A percentile compares a stretch with the other conserved stretches of the same genome.
Evolutionary conservation across 768 basidiomycete genomes (phyloP).

Genomic region (Termitomyces sp.): DNA sequence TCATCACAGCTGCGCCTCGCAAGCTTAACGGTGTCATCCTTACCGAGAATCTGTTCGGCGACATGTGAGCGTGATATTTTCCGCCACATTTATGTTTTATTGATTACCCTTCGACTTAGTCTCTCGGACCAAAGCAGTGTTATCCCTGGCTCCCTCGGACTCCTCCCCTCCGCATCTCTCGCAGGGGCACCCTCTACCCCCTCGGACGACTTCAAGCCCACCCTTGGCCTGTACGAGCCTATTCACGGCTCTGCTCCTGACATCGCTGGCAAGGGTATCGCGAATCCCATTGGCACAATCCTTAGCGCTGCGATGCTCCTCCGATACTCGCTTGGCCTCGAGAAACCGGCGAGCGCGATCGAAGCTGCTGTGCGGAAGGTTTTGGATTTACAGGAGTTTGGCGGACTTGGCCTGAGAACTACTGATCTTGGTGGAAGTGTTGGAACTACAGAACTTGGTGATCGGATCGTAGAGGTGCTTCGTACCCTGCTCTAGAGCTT

Average conservation of each 20-base stretch:
- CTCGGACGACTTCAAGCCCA: constrained; percentile 68
- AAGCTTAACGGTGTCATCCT: constrained; percentile 94
- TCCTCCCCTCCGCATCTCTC: constrained; percentile 94
- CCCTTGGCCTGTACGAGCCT: constrained; percentile 91
- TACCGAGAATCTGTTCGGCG: constrained; percentile 95
- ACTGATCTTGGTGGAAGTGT: constrained; percentile 82
- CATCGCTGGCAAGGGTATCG: constrained; percentile 90
- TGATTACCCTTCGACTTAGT: constrained; percentile 34
- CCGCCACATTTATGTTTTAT: background rate
- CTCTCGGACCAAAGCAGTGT: constrained; percentile 96
- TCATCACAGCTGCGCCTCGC: constrained; percentile 83
- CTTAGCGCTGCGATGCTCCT: constrained; percentile 91
- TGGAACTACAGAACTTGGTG: constrained; percentile 76
- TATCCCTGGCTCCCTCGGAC: constrained; percentile 94
- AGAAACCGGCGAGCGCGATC: constrained; percentile 77
- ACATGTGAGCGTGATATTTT: constrained; percentile 63
- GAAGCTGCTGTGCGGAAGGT: constrained; percentile 90
- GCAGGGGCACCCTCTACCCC: constrained; percentile 75
- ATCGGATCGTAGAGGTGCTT: constrained; percentile 73
- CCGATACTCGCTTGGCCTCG: constrained; percentile 90
- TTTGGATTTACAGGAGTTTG: constrained; percentile 62
- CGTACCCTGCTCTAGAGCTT: constrained; percentile 44
- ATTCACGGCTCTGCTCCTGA: constrained; percentile 95
- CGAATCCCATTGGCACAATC: constrained; percentile 94
- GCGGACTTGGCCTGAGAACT: constrained; percentile 78